Evolutionary conservation across 2,329 filamentous ascomycete genomes (phyloP).

Genomic region (Alternaria sp.): DNA sequence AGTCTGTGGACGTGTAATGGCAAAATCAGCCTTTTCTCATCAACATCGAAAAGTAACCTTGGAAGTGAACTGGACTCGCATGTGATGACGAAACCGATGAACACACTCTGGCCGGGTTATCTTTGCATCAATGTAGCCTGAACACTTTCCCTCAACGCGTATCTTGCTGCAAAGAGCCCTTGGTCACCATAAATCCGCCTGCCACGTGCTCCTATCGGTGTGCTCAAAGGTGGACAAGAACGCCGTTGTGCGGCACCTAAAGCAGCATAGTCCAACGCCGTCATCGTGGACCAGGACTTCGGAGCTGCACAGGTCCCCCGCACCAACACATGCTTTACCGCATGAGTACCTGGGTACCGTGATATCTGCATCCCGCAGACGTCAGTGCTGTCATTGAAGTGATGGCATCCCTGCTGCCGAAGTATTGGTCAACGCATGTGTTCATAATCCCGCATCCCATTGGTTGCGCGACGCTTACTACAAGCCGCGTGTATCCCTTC

Average conservation of each 20-base stretch:
- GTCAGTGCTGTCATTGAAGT: not conserved
- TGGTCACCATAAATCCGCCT: not conserved
- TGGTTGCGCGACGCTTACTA: not conserved
- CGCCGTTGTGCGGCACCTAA: not conserved
- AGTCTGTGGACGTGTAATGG: not conserved
- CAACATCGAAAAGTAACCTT: not conserved
- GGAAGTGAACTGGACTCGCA: not conserved
- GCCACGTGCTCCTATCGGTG: not conserved
- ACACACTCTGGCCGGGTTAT: not conserved
- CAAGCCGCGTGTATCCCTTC: constrained; percentile 1
- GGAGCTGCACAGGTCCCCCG: not conserved
- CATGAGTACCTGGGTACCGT: not conserved
- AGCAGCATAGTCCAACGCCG: not conserved
- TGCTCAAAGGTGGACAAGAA: not conserved
- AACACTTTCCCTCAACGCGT: not conserved
- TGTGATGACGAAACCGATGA: not conserved
- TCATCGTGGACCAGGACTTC: not conserved
- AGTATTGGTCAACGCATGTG: not conserved
- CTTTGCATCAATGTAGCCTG: not conserved
- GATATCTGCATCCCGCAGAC: not conserved
- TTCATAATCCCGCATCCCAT: not conserved
- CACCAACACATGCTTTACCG: not conserved
- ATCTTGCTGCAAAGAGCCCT: not conserved
- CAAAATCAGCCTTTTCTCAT: not conserved
- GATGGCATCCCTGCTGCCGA: not conserved